These are phyloP conservation scores for Mycena rebaudengoi DNA, from an alignment of 768 basidiomycete genomes.

Conservation along the genomic window DNA sequence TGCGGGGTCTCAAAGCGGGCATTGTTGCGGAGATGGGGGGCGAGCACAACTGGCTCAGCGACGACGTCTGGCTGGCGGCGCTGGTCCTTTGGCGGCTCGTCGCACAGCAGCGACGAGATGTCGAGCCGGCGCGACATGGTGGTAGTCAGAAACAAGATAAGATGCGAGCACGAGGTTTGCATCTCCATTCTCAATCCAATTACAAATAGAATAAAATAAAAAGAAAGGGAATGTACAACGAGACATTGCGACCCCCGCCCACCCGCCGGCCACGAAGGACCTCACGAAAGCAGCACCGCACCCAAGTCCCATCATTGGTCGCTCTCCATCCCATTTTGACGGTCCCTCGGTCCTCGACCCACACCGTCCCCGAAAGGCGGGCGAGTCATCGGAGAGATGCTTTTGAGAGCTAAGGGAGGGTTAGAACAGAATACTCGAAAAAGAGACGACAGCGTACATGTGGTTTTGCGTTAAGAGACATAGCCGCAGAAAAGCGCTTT, in stretches of 20 bases:
- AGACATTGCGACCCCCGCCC: constrained; percentile 89
- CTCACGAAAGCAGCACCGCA: constrained; percentile 69
- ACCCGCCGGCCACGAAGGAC: constrained; percentile 73
- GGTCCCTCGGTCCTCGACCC: constrained; percentile 91
- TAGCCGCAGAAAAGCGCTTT: too few relatives aligned
- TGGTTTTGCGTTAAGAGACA: constrained; percentile 66
- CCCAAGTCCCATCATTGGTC: constrained; percentile 84
- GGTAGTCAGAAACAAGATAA: constrained; percentile 29
- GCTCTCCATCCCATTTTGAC: constrained; percentile 83
- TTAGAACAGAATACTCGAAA: background rate
- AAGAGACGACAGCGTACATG: constrained; percentile 57
- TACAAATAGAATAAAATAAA: constrained; percentile 16
- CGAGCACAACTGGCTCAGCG: constrained; percentile 37
- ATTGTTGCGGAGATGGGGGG: constrained; percentile 38
- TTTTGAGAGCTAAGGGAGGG: constrained; percentile 68
- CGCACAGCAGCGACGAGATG: constrained; percentile 79
- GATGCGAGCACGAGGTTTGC: constrained; percentile 15
- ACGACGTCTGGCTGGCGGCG: constrained; percentile 24
- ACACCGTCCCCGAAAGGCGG: constrained; percentile 72
- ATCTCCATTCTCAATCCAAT: constrained; percentile 15
- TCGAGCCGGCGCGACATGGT: constrained; percentile 77
- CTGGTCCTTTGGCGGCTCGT: constrained; percentile 41
- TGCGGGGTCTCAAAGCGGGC: constrained; percentile 21
- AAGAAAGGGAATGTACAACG: constrained; percentile 71
- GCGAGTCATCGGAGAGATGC: constrained; percentile 89